Base-by-base conservation (phyloP, 2,329 filamentous ascomycete species). In the Fusarium lateritium region DNA sequence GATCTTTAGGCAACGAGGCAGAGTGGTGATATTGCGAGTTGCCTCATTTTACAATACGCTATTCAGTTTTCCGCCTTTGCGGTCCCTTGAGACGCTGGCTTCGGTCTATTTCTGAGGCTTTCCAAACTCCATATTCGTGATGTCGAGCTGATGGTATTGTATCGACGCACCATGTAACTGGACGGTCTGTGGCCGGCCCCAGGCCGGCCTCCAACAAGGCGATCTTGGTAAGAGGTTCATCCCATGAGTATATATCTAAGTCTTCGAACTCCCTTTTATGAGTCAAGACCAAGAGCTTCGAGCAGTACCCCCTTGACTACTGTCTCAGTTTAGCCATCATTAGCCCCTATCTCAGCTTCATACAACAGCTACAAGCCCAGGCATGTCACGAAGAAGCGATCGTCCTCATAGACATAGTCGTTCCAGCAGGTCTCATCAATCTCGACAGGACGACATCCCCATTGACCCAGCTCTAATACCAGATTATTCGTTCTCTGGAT, bases 361-460 rank as follows among this genome's bases (percentile, higher is more conserved):
- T n/a, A 5, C 6, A 17, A 31, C 14, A 33, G 1, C n/a, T 9
- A 8, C 17, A 45, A 21, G 7, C 14, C 42, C 22, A 42, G 19
- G 22, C 34, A 73, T 73, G 71, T 58, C 71, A 3, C 54, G 56
- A 57, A 71, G 60, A 51, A 62, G 46, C 13, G 47, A 61, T 24
- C 57, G 43, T 8, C 69, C 67, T 47, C 47, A 56, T n/a, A 69
- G 54, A 31, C 55, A 52, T 9, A 62, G 52, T n/a, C 53, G 45
- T 3, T 67, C 67, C 8, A 52, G 40, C 21, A 64, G 53, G 43
- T 57, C 63, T 39, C 54, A 43, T 3, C 68, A 49, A 34, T 24
- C 56, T 31, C 54, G 56, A 11, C 46, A 69, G 11, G 65, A 65
- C 7, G 58, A 73, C 5, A 56, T 62, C 3, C 57, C 57, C 14